These are phyloP conservation scores for Xylaria nigripes DNA, from an alignment of 495 filamentous ascomycete genomes.

Conservation along the genomic window DNA sequence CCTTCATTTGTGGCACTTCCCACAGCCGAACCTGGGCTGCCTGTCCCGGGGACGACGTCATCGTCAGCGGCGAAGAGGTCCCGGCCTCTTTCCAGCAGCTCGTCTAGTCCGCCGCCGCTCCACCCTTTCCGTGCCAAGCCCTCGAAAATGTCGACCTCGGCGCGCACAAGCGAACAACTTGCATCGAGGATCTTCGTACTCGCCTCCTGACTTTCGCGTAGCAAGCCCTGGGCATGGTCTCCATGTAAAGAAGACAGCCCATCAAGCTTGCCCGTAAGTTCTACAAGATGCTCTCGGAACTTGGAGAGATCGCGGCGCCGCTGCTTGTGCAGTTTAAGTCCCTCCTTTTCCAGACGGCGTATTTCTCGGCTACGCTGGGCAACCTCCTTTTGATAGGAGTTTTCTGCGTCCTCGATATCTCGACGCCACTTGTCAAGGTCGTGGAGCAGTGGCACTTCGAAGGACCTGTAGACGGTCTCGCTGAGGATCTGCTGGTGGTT, in stretches of 20 bases:
- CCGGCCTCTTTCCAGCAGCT: slow-evolving; percentile 50
- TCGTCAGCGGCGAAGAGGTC: slow-evolving; percentile 52
- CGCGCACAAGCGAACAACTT: slow-evolving; percentile 52
- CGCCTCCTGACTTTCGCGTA: slow-evolving; percentile 52
- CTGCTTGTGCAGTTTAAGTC: slow-evolving; percentile 48
- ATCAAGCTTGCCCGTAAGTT: slow-evolving; percentile 52
- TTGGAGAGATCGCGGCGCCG: slow-evolving; percentile 42
- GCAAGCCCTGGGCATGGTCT: slow-evolving; percentile 45
- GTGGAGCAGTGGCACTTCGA: slow-evolving; percentile 57
- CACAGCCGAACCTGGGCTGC: slow-evolving; percentile 11
- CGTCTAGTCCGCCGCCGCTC: slow-evolving; percentile 55
- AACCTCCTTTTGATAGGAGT: slow-evolving; percentile 45
- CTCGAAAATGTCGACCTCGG: slow-evolving; percentile 60
- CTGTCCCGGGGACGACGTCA: slow-evolving; percentile 19
- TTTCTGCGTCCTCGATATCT: slow-evolving; percentile 51
- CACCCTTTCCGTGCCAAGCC: slow-evolving; percentile 55
- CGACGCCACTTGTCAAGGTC: slow-evolving; percentile 54
- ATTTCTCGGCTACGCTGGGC: slow-evolving; percentile 46
- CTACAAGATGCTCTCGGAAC: slow-evolving; percentile 48
- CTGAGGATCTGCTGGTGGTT: slow-evolving; percentile 58
- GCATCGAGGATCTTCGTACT: slow-evolving; percentile 49
- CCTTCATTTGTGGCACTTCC: slow-evolving; percentile 25
- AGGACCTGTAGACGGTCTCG: slow-evolving; percentile 55
- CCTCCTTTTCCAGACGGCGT: slow-evolving; percentile 50
- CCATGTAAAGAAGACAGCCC: slow-evolving; percentile 51